Evolutionary conservation across 83 land plant genomes (phyloP).

Genomic region (Picea engelmannii): DNA sequence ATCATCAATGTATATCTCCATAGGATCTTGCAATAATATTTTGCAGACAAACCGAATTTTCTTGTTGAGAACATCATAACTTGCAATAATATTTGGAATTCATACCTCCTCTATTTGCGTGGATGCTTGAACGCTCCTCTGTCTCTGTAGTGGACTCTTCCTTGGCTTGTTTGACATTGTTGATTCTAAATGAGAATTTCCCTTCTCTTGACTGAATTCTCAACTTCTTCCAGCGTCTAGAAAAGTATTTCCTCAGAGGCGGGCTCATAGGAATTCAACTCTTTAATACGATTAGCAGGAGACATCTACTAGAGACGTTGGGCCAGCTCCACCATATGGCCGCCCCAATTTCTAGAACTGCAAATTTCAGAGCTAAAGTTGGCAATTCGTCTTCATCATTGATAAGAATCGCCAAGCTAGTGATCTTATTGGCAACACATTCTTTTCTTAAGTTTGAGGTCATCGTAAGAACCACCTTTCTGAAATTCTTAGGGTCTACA

Average conservation of each 20-base stretch:
- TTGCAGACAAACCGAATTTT: too few species aligned
- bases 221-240: conserved; percentile 10
- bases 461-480: conserved; percentile 55
- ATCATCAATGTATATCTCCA: conserved; percentile 64
- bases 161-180: conserved; percentile 1
- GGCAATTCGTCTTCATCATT: conserved; percentile 21
- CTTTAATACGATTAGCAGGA: conserved; percentile 2
- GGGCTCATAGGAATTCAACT: background rate
- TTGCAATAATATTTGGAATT: too few species aligned
- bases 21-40: conserved; percentile 13
- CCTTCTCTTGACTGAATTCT: conserved; percentile 9
- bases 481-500: conserved; percentile 48
- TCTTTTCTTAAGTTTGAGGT: conserved; percentile 40
- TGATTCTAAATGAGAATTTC: conserved; percentile 11
- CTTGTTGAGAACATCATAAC: too few species aligned
- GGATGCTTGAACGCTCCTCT: too few species aligned
- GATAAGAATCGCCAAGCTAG: conserved; percentile 14
- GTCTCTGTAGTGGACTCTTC: background rate
- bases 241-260: background rate
- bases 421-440: conserved; percentile 21
- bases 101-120: too few species aligned
- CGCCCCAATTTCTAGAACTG: conserved; percentile 23
- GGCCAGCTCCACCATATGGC: background rate
- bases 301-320: conserved; percentile 7
- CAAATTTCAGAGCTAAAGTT: conserved; percentile 18